A percentile compares a stretch with the other conserved stretches of the same genome.
Evolutionary conservation across 2,329 filamentous ascomycete species (phyloP).

Genomic region (Fusarium compactum): DNA sequence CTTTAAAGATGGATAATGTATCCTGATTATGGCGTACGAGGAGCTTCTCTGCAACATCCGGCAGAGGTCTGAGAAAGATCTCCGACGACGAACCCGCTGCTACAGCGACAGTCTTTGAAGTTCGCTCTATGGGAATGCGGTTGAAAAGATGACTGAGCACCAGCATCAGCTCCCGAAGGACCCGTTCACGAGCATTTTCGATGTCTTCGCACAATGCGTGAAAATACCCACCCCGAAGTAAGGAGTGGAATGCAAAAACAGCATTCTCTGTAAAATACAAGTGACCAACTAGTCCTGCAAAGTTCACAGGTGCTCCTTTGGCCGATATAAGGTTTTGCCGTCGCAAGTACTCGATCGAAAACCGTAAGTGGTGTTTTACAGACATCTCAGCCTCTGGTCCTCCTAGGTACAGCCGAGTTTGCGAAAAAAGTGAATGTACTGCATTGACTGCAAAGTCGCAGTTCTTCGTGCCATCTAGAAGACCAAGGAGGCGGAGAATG

Average conservation of each 20-base stretch:
- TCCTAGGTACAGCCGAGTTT: slow-evolving; percentile 77
- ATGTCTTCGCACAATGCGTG: slow-evolving; percentile 70
- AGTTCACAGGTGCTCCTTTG: slow-evolving; percentile 75
- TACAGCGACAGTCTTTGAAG: slow-evolving; percentile 59
- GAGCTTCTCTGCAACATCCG: slow-evolving; percentile 65
- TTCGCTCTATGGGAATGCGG: slow-evolving; percentile 63
- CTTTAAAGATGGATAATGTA: slow-evolving; percentile 73
- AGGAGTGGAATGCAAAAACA: slow-evolving; percentile 80
- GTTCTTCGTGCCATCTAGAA: slow-evolving; percentile 74
- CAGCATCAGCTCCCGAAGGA: slow-evolving; percentile 72
- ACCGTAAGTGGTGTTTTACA: slow-evolving; percentile 80
- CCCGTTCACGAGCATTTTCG: slow-evolving; percentile 59
- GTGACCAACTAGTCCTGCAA: slow-evolving; percentile 76
- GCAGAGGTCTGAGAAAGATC: slow-evolving; percentile 74
- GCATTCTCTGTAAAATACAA: slow-evolving; percentile 83
- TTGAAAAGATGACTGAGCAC: slow-evolving; percentile 79
- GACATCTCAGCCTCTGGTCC: slow-evolving; percentile 75
- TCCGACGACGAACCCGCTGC: slow-evolving; percentile 71
- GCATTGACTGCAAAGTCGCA: slow-evolving; percentile 71
- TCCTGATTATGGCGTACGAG: slow-evolving; percentile 73
- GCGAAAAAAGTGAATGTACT: slow-evolving; percentile 75
- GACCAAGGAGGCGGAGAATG: slow-evolving; percentile 74
- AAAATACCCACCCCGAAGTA: slow-evolving; percentile 79
- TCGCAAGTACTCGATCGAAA: slow-evolving; percentile 83
- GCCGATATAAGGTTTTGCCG: slow-evolving; percentile 73